phyloP scores from a whole-genome alignment of 2,329 filamentous ascomycete species.

The Scorias spongiosa region DNA sequence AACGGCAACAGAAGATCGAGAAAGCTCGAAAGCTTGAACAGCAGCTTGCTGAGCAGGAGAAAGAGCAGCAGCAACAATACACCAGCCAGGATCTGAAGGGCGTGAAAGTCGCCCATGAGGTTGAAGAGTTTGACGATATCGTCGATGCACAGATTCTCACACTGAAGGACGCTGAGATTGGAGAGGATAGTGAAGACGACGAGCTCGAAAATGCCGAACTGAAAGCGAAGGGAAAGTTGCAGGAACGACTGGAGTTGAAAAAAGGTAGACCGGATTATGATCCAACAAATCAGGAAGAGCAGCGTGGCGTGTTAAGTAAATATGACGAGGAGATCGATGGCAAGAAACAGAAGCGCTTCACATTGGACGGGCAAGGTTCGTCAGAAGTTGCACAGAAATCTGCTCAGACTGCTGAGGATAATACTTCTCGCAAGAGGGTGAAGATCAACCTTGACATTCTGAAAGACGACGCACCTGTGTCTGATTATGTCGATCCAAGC shows the following conservation, averaged over 20 bases:
- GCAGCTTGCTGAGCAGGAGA: slow-evolving; percentile 57
- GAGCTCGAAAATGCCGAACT: slow-evolving; percentile 69
- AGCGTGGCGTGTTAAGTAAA: slow-evolving; percentile 61
- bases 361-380: slow-evolving; percentile 62
- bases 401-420: slow-evolving; percentile 20
- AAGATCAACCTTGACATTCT: slow-evolving; percentile 62
- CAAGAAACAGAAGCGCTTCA: slow-evolving; percentile 78
- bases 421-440: slow-evolving; percentile 47
- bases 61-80: slow-evolving; percentile 59
- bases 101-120: slow-evolving; percentile 80
- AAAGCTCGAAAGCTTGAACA: slow-evolving; percentile 54
- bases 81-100: slow-evolving; percentile 76
- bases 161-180: slow-evolving; percentile 81
- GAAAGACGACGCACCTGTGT: slow-evolving; percentile 49
- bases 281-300: slow-evolving; percentile 55
- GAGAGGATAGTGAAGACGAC: slow-evolving; percentile 67
- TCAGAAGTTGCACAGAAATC: slow-evolving; percentile 43
- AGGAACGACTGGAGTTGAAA: slow-evolving; percentile 68
- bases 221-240: slow-evolving; percentile 54
- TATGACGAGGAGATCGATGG: slow-evolving; percentile 93
- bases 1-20: slow-evolving; percentile 80
- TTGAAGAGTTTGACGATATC: slow-evolving; percentile 58
- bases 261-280: slow-evolving; percentile 86
- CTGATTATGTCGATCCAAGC: slow-evolving; percentile 77
- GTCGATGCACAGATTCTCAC: slow-evolving; percentile 79